Evolutionary conservation across 1,284 basidiomycete genomes (phyloP).

Genomic region (Phylloporus sp.): DNA sequence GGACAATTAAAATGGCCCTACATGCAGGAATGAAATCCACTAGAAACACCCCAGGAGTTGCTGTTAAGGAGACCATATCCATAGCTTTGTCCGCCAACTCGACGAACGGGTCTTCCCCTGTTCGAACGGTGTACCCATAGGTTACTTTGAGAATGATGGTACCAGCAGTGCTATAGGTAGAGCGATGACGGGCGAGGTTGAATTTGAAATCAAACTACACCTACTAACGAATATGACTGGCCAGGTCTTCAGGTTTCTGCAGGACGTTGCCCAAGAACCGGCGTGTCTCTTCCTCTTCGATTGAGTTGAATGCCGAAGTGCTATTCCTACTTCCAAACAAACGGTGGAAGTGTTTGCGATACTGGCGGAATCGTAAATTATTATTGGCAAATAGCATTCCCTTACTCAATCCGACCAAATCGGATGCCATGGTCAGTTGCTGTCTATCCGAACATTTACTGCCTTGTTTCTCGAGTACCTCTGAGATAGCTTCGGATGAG

Average conservation of each 20-base stretch:
- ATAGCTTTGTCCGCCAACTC: conserved; percentile 26
- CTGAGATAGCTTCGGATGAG: conserved; percentile 21
- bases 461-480: conserved; percentile 36
- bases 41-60: conserved; percentile 27
- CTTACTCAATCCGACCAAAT: conserved; percentile 31
- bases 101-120: conserved; percentile 33
- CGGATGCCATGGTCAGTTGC: conserved; percentile 25
- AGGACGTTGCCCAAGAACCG: conserved; percentile 32
- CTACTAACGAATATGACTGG: conserved; percentile 28
- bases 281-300: conserved; percentile 29
- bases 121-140: conserved; percentile 30
- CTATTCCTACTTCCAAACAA: conserved; percentile 31
- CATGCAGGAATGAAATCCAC: conserved; percentile 38
- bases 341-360: conserved; percentile 28
- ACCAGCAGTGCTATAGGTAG: conserved; percentile 16
- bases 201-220: conserved; percentile 14
- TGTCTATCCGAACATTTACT: conserved; percentile 30
- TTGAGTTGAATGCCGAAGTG: conserved; percentile 18
- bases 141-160: conserved; percentile 24
- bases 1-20: conserved; percentile 4
- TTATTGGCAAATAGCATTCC: conserved; percentile 24
- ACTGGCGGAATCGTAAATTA: conserved; percentile 22
- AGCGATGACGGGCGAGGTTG: background rate
- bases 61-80: conserved; percentile 14
- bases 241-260: conserved; percentile 18